Evolutionary conservation across 108 stramenopile genomes (phyloP), one percentile per base, ranked within the genome.

Genomic region (Poteriospumella lacustris): DNA sequence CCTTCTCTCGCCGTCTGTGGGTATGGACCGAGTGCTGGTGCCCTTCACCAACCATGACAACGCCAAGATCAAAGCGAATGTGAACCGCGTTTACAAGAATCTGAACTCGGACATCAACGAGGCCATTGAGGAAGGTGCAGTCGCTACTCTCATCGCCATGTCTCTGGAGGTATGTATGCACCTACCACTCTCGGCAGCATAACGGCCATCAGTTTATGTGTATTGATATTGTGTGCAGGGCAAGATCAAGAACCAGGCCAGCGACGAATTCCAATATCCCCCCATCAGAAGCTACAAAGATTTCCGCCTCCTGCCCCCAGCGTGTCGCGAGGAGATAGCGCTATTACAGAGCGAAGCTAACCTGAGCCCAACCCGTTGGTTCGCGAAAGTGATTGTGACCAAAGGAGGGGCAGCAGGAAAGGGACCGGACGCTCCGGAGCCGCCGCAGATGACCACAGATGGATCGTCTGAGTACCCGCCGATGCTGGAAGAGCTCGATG

Each of bases 111-210:
- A 68, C 1, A 59, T 41, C 1, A 40, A 42, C 5, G 77, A 76
- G 34, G 78, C 60, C 43, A 44, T 82, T 12, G 81, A 82, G 76
- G 81, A 82, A 42, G 81, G 81, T 19, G 76, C 77, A 2, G 77
- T 82, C 1, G 12, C 76, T 1, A 44, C 58, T 34, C 76, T 82
- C 43, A 78, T 82, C 59, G 77, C 81, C 42, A 69, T 78, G 76
- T 73, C 70, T 12, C 38, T 73, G 26, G 70, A 73, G 42, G 64
- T 68, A 68, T 19, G 15, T 19, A 19, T 19, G 24, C 24, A 56
- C 24, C 15, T 56, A 56, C 24, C 15, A 56, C 15, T 56, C 24
- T n/a, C n/a, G n/a, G n/a, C n/a, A 68, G 12, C 15, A 19, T 36
- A 15, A 15, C 19, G 64, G 19, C 36, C 36, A 15, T 15, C 24